A percentile compares a stretch with the other conserved stretches of the same genome.
Evolutionary conservation across 148 eudicot species (phyloP).

Genomic region (Rhododendron mucronatum): DNA sequence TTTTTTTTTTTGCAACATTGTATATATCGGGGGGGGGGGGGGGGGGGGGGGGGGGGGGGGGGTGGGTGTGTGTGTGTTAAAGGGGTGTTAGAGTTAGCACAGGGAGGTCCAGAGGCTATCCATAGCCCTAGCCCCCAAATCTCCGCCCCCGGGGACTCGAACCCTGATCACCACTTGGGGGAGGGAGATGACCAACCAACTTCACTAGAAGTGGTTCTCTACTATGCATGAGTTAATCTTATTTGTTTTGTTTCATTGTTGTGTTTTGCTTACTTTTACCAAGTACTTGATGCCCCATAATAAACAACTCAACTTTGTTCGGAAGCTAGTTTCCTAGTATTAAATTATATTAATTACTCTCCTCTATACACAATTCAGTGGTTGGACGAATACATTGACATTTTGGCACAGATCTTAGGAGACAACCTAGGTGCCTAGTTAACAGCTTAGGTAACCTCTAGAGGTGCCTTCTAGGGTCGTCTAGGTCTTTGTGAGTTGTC

Average conservation of each 20-base stretch:
- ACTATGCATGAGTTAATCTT: neutral
- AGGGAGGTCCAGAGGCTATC: too few species aligned
- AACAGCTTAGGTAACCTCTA: neutral
- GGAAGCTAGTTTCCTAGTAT: neutral
- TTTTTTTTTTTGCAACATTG: too few species aligned
- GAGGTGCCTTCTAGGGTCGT: neutral
- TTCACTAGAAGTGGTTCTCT: too few species aligned
- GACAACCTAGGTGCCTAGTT: neutral
- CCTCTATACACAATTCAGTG: neutral
- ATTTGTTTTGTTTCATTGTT: neutral
- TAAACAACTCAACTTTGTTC: neutral
- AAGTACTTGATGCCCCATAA: neutral
- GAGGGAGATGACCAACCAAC: too few species aligned
- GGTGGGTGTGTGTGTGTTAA: too few species aligned
- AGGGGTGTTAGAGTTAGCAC: too few species aligned
- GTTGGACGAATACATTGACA: neutral
- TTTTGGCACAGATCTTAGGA: neutral
- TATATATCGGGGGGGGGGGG: too few species aligned
- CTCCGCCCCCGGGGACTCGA: too few species aligned
- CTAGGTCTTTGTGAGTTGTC: neutral
- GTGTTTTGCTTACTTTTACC: neutral
- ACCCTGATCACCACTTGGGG: too few species aligned
- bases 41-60: too few species aligned
- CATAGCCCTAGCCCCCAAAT: too few species aligned
- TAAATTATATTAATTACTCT: neutral